phyloP scores from a whole-genome alignment of 2,329 filamentous ascomycete genomes.

The Cladosporium colombiae region DNA sequence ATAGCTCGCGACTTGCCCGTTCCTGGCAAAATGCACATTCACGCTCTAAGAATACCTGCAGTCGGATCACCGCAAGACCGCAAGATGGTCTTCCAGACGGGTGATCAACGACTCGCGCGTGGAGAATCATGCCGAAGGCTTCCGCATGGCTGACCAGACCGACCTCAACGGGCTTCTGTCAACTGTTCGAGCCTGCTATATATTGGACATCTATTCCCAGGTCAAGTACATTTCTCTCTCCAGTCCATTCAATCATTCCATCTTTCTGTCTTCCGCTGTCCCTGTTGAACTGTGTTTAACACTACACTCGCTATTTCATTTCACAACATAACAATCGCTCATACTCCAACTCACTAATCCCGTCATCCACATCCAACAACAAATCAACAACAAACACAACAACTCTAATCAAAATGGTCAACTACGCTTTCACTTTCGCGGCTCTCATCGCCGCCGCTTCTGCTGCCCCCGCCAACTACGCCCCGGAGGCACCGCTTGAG shows the following conservation, averaged over 20 bases:
- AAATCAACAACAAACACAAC: slow-evolving; percentile 8
- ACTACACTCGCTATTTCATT: slow-evolving; percentile 17
- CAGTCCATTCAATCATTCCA: slow-evolving; percentile 9
- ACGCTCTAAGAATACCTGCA: slow-evolving; percentile 11
- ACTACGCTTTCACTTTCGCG: slow-evolving; percentile 17
- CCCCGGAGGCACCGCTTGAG: slow-evolving; percentile 10
- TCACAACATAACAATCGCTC: slow-evolving; percentile 5
- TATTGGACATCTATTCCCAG: not conserved
- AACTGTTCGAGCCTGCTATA: slow-evolving; percentile 1
- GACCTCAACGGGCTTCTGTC: not conserved
- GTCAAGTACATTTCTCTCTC: slow-evolving; percentile 7
- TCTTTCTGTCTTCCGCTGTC: slow-evolving; percentile 13
- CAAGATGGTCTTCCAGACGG: not conserved
- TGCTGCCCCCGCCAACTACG: slow-evolving; percentile 9
- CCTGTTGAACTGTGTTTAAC: slow-evolving; percentile 15
- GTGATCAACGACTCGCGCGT: slow-evolving; percentile 4
- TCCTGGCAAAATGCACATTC: not conserved
- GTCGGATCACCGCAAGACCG: slow-evolving; percentile 6
- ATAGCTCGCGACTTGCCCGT: not conserved
- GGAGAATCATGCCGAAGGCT: slow-evolving; percentile 1
- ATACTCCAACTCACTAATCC: slow-evolving; percentile 3
- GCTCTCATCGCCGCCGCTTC: slow-evolving; percentile 12
- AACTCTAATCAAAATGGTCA: slow-evolving; percentile 18
- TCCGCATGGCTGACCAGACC: not conserved
- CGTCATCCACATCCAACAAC: not conserved